Conservation (phyloP, 1,284 basidiomycete species). For the Marasmius tenuissimus region DNA sequence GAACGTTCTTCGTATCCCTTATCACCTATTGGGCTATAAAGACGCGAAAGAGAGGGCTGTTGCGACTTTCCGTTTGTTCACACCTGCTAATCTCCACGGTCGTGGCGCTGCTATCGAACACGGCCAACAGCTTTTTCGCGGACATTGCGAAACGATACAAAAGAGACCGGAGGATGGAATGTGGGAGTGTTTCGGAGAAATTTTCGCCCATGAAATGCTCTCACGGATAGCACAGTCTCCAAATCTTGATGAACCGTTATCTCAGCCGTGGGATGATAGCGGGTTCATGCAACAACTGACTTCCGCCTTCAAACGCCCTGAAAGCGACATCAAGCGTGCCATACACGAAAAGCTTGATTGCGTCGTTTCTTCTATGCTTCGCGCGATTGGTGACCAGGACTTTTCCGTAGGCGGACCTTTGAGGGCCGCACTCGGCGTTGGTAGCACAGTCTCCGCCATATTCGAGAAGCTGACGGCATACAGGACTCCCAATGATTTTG, state of each 20-base stretch:
- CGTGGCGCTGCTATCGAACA: conserved; percentile 30
- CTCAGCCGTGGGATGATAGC: neutral
- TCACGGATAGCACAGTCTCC: conserved; percentile 38
- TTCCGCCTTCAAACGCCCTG: conserved; percentile 28
- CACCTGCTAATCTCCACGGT: conserved; percentile 57
- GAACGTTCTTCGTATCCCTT: conserved; percentile 68
- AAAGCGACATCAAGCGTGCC: conserved; percentile 21
- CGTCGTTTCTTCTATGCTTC: conserved; percentile 57
- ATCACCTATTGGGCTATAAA: conserved; percentile 69
- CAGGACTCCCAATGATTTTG: conserved; percentile 46
- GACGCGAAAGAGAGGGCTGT: conserved; percentile 61
- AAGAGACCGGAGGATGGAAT: conserved; percentile 54
- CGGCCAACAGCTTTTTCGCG: conserved; percentile 52
- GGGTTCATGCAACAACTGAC: neutral
- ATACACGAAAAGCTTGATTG: conserved; percentile 51
- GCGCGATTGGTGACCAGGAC: conserved; percentile 63
- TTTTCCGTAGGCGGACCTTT: conserved; percentile 41
- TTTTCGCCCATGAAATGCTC: conserved; percentile 64
- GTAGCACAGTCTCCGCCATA: conserved; percentile 18
- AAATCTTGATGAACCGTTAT: conserved; percentile 1
- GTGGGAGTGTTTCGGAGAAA: conserved; percentile 67
- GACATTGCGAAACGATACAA: conserved; percentile 65
- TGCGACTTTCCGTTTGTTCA: conserved; percentile 61
- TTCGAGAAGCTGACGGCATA: conserved; percentile 54
- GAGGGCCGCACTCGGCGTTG: conserved; percentile 29